These are phyloP conservation scores for Mucor circinelloides DNA, from an alignment of 371 early-diverging fungal species.

Conservation along the genomic window DNA sequence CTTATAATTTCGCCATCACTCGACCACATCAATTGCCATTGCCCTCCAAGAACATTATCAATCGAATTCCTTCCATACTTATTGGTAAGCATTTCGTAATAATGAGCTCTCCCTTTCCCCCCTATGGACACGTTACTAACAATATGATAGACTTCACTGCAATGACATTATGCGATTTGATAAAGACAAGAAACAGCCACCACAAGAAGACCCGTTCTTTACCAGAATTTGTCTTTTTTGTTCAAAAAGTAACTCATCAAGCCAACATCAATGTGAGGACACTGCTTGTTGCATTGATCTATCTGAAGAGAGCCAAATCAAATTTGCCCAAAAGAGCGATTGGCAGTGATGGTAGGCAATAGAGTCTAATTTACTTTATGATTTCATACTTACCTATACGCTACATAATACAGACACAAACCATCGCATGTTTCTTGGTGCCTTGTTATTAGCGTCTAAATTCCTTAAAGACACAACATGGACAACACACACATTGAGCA, in stretches of 20 bases:
- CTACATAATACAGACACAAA: slow-evolving; percentile 39
- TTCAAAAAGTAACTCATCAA: slow-evolving; percentile 44
- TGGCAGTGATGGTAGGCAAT: slow-evolving; percentile 36
- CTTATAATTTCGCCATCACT: slow-evolving; percentile 15
- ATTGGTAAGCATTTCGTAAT: slow-evolving; percentile 10
- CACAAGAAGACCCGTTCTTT: slow-evolving; percentile 23
- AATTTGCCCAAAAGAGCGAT: slow-evolving; percentile 40
- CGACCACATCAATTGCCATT: slow-evolving; percentile 5
- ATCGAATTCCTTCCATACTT: slow-evolving; percentile 15
- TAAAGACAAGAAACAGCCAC: slow-evolving; percentile 13
- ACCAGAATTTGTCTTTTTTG: slow-evolving; percentile 50
- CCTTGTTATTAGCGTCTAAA: slow-evolving; percentile 74
- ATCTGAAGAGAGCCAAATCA: slow-evolving; percentile 45
- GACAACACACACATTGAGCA: slow-evolving; percentile 45
- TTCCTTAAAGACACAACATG: slow-evolving; percentile 71
- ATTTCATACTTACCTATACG: not conserved
- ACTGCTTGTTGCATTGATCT: slow-evolving; percentile 48
- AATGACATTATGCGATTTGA: slow-evolving; percentile 34
- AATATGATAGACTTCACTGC: slow-evolving; percentile 24
- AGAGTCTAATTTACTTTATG: not conserved
- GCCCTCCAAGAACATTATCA: not conserved
- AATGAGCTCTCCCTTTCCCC: no score
- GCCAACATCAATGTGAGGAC: slow-evolving; percentile 43
- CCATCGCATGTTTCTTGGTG: slow-evolving; percentile 80
- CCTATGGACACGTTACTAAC: not conserved